A percentile compares a stretch with the other conserved stretches of the same genome.
These are phyloP conservation scores for Ilyonectria destructans DNA, from an alignment of 2,329 filamentous ascomycete species.

Conservation along the genomic window DNA sequence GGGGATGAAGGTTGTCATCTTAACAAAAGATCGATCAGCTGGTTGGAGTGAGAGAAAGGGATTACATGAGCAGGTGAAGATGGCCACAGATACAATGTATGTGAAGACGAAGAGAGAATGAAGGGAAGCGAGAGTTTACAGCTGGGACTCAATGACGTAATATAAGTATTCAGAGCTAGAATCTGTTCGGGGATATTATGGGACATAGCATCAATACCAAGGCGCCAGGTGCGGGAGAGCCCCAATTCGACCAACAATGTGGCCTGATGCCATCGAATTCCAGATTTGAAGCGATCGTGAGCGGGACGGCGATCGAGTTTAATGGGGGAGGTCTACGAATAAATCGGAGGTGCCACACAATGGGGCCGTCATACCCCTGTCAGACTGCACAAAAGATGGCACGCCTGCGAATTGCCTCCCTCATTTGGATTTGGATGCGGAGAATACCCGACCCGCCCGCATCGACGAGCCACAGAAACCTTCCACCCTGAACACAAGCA, in stretches of 20 bases:
- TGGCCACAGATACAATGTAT: background rate
- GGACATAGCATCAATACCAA: slow-evolving; percentile 19
- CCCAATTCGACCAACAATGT: slow-evolving; percentile 30
- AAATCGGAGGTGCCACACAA: background rate
- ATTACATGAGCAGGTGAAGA: background rate
- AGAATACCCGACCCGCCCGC: slow-evolving; percentile 1
- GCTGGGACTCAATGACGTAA: slow-evolving; percentile 45
- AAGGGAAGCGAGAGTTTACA: background rate
- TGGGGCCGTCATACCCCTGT: background rate
- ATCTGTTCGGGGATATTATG: background rate
- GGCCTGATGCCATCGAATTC: slow-evolving; percentile 35
- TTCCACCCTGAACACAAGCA: slow-evolving; percentile 2
- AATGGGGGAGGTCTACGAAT: slow-evolving; percentile 7
- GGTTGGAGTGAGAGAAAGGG: background rate
- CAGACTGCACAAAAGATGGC: background rate
- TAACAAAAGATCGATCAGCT: slow-evolving; percentile 45
- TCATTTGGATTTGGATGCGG: slow-evolving; percentile 30
- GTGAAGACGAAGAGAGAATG: background rate
- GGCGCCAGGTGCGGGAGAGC: slow-evolving; percentile 2
- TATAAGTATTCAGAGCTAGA: slow-evolving; percentile 31
- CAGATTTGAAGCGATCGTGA: slow-evolving; percentile 32
- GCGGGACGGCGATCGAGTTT: slow-evolving; percentile 31
- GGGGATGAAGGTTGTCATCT: slow-evolving; percentile 87
- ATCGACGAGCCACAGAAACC: background rate
- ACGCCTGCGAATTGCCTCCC: slow-evolving; percentile 35